A percentile compares a stretch with the other conserved stretches of the same genome.
Evolutionary conservation across 2,329 filamentous ascomycete species (phyloP).

Genomic region (Colletotrichum siamense): DNA sequence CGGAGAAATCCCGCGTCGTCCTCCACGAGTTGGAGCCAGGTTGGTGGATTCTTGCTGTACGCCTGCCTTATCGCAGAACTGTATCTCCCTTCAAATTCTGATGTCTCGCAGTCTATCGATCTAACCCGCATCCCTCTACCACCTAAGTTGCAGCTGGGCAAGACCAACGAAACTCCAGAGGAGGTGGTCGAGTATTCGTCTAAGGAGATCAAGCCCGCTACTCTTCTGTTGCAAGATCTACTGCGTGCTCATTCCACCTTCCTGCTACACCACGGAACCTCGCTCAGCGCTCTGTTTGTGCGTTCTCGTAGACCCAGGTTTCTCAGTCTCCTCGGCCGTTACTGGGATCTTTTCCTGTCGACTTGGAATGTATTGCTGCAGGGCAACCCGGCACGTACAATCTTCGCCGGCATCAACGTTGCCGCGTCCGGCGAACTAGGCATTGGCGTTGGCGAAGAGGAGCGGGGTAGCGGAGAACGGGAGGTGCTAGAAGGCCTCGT

Average conservation of each 20-base stretch:
- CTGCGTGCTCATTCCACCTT: constrained; percentile 84
- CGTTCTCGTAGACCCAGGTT: constrained; percentile 72
- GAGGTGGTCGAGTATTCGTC: constrained; percentile 79
- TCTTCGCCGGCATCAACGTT: constrained; percentile 86
- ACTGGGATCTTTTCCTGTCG: constrained; percentile 75
- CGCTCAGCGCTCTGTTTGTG: constrained; percentile 72
- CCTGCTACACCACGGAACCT: constrained; percentile 83
- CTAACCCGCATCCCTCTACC: constrained; percentile 76
- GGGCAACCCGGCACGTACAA: constrained; percentile 81
- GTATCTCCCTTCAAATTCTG: background rate
- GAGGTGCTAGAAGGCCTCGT: constrained; percentile 93
- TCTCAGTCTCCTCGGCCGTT: constrained; percentile 73
- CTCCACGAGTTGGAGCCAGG: constrained; percentile 85
- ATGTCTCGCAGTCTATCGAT: constrained; percentile 70
- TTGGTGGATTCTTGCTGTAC: constrained; percentile 95
- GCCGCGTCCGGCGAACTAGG: constrained; percentile 91
- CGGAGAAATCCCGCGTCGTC: constrained; percentile 84
- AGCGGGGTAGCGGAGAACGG: constrained; percentile 90
- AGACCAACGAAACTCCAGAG: constrained; percentile 43
- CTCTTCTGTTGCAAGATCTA: constrained; percentile 80
- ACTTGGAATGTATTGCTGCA: constrained; percentile 91
- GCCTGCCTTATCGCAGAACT: constrained; percentile 44
- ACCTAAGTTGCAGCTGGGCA: constrained; percentile 50
- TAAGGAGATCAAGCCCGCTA: constrained; percentile 84
- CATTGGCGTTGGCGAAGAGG: constrained; percentile 93